phyloP scores from a whole-genome alignment of 441 rosid genomes.

The Bruguiera hainesii region DNA sequence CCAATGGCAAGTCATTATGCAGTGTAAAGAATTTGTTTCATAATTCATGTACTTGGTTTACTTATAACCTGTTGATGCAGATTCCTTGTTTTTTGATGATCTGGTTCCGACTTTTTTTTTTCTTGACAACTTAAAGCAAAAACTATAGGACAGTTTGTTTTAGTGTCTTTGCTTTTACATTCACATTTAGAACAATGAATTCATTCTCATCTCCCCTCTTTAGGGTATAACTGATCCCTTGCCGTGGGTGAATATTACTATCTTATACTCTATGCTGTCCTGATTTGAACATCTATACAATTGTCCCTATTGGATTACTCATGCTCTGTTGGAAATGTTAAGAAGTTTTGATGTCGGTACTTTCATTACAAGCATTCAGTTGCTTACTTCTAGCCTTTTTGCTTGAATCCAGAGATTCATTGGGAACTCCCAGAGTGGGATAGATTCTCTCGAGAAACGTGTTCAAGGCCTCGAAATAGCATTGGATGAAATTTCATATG shows the following conservation, averaged over 20 bases:
- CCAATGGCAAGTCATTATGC: neutral
- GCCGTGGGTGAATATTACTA: neutral
- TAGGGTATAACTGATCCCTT: neutral
- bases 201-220: neutral
- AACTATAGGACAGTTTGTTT: neutral
- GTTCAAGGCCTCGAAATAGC: slow-evolving; percentile 88
- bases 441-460: slow-evolving; percentile 74
- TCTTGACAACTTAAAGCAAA: neutral
- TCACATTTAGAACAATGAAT: neutral
- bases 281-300: neutral
- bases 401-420: slow-evolving; percentile 70
- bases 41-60: neutral
- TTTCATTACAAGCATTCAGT: neutral
- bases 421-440: slow-evolving; percentile 84
- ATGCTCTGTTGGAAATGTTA: neutral
- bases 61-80: neutral
- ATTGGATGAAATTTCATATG: slow-evolving; percentile 80
- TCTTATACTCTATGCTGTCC: neutral
- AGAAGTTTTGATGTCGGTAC: slow-evolving; percentile 8
- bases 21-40: too few species aligned
- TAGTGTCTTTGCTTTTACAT: neutral
- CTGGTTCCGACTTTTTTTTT: too few species aligned
- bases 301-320: neutral
- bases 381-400: slow-evolving; percentile 17
- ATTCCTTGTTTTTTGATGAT: neutral